phyloP scores from a whole-genome alignment of 2,329 filamentous ascomycete species.

The Lecanoromycetidae sp. region DNA sequence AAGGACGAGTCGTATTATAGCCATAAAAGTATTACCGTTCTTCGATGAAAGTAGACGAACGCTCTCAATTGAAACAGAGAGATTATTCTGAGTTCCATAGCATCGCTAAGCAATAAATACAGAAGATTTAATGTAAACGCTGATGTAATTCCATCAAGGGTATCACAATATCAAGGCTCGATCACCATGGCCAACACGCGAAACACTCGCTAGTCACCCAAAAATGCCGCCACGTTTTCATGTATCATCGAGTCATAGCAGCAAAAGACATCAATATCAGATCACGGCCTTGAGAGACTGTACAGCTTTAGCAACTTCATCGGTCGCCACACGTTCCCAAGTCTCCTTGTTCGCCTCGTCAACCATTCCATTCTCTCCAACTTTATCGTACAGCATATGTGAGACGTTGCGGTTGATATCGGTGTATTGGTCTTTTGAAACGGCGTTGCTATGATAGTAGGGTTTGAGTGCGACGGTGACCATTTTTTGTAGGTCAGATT shows the following conservation, averaged over 20 bases:
- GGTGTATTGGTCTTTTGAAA: conserved; percentile 83
- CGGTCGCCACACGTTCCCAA: conserved; percentile 64
- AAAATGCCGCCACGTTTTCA: not conserved
- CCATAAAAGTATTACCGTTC: no score
- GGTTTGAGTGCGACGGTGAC: conserved; percentile 74
- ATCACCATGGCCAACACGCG: not conserved
- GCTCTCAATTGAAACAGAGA: no score
- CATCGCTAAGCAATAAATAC: no score
- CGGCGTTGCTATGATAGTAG: conserved; percentile 63
- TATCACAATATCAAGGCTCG: not conserved
- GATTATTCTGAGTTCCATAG: no score
- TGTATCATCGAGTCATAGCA: not conserved
- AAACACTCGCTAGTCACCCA: conserved; percentile 2
- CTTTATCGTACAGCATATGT: conserved; percentile 66
- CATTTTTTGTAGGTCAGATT: conserved; percentile 78
- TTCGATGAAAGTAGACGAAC: no score
- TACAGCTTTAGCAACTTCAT: conserved; percentile 68
- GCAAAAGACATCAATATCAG: not conserved
- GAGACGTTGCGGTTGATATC: conserved; percentile 85
- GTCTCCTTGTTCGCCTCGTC: conserved; percentile 32
- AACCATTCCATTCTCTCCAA: conserved; percentile 36
- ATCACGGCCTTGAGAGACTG: conserved; percentile 3
- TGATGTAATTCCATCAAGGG: no score
- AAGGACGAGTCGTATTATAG: no score
- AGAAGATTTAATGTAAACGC: no score